Evolutionary conservation across 179 eudicot genomes (phyloP), one percentile per base, ranked within the genome.

Genomic region (Nepenthes alata): DNA sequence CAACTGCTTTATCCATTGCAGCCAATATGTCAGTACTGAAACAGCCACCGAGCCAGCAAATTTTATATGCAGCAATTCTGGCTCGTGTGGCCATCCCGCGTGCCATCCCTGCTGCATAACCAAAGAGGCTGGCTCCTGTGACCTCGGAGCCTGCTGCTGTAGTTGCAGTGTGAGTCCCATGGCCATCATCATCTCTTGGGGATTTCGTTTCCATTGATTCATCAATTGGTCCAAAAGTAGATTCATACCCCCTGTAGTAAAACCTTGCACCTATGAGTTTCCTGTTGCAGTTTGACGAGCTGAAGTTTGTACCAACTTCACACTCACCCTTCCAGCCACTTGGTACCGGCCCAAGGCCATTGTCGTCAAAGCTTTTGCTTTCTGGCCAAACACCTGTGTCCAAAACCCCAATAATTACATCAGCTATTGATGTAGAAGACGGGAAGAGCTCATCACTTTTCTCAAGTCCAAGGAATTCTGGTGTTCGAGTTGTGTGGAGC

Each of bases 311-410:
- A 2, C 95, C 86, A 0, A 35, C 66, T 67, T 83, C 84, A 37
- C 97, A 89, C 73, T 14, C 73, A 2, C 97, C 97, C 63, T 80
- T 83, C 97, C 95, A 89, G n/a, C 61, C 57, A 4, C 65, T 51
- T 0, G 97, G 95, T 61, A 89, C 79, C 0, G 91, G 85, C 12
- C 87, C 85, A 7, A 83, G 71, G 11, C 84, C 91, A 0, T 68
- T 72, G 74, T 89, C 97, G 7, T 85, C 83, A 0, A 72, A 87
- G 71, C 97, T 85, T 58, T 75, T 73, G 8, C 50, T 25, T 72
- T 85, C 87, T 0, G 97, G 96, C 96, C 96, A 87, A 14, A 81
- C 83, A 37, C 96, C 96, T 0, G 95, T 87, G 78, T 89, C 96
- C 47, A 89, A 59, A 57, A 89, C 59, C 7, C 91, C 97, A 0